phyloP scores from a whole-genome alignment of 495 filamentous ascomycete genomes.

The Neurospora sp. region DNA sequence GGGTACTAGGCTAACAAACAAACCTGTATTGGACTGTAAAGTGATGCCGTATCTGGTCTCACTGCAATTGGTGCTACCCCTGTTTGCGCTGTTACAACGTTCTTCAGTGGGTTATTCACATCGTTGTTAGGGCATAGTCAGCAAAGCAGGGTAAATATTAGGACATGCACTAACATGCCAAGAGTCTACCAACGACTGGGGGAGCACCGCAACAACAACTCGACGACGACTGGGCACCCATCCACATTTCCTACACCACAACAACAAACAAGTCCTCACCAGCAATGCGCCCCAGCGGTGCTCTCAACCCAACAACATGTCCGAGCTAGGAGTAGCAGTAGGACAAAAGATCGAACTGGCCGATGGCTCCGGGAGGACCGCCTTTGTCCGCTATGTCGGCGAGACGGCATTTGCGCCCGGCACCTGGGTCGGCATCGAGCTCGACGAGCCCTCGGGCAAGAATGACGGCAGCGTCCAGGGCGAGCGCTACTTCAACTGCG shows the following conservation, averaged over 20 bases:
- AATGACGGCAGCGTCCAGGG: slow-evolving; percentile 91
- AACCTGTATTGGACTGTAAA: background rate
- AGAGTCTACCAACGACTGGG: background rate
- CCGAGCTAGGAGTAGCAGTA: slow-evolving; percentile 31
- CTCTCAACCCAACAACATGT: slow-evolving; percentile 16
- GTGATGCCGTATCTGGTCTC: background rate
- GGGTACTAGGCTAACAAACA: no score
- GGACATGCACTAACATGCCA: background rate
- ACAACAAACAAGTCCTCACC: background rate
- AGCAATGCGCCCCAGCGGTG: background rate
- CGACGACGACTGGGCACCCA: background rate
- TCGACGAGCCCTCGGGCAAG: slow-evolving; percentile 76
- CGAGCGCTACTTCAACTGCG: slow-evolving; percentile 81
- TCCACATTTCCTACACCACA: background rate
- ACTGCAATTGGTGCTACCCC: background rate
- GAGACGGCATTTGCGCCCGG: slow-evolving; percentile 67
- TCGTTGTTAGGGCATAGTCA: background rate
- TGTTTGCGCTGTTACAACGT: background rate
- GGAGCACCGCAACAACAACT: background rate
- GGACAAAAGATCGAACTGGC: slow-evolving; percentile 51
- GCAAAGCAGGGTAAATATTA: background rate
- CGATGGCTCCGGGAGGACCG: slow-evolving; percentile 56
- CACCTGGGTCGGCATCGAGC: slow-evolving; percentile 85
- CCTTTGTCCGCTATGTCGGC: slow-evolving; percentile 71
- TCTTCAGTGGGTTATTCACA: background rate